phyloP scores from a whole-genome alignment of 495 filamentous ascomycete genomes.

The Aeminium ludgeri region DNA sequence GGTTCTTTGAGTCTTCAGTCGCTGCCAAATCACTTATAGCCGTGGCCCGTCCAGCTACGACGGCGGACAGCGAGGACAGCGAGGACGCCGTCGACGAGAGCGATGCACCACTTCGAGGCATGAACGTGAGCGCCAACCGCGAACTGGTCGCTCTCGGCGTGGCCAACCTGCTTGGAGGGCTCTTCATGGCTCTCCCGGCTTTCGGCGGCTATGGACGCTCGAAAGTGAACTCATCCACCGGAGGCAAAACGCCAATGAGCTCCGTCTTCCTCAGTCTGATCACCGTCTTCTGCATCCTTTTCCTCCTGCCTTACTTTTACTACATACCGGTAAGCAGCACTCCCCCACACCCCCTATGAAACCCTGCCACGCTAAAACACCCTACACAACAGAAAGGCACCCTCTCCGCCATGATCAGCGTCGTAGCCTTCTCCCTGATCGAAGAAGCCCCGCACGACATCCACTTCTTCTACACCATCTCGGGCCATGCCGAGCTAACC shows the following conservation, averaged over 20 bases:
- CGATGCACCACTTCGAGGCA: conserved; percentile 53
- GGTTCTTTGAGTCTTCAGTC: conserved; percentile 98
- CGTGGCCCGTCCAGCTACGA: no score
- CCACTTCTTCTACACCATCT: conserved; percentile 70
- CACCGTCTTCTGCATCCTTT: conserved; percentile 61
- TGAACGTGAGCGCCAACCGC: conserved; percentile 74
- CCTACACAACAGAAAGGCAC: conserved; percentile 57
- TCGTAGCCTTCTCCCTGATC: conserved; percentile 84
- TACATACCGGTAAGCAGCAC: conserved; percentile 65
- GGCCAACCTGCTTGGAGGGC: conserved; percentile 77
- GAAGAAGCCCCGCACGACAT: conserved; percentile 92
- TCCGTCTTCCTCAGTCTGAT: conserved; percentile 69
- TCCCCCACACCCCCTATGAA: not conserved
- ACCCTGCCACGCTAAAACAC: not conserved
- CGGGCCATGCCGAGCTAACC: conserved; percentile 64
- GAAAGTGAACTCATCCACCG: conserved; percentile 85
- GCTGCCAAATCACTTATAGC: conserved; percentile 84
- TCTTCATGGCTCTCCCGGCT: conserved; percentile 78
- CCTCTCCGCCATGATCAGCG: conserved; percentile 82
- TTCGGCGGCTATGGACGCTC: conserved; percentile 95
- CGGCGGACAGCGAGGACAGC: conserved; percentile 29
- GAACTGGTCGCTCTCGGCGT: conserved; percentile 86
- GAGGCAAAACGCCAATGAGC: conserved; percentile 83
- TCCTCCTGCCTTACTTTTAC: conserved; percentile 79
- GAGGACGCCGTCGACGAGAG: conserved; percentile 28